Conservation (phyloP, 148 eudicot species). For the Hydrangea macrophylla region DNA sequence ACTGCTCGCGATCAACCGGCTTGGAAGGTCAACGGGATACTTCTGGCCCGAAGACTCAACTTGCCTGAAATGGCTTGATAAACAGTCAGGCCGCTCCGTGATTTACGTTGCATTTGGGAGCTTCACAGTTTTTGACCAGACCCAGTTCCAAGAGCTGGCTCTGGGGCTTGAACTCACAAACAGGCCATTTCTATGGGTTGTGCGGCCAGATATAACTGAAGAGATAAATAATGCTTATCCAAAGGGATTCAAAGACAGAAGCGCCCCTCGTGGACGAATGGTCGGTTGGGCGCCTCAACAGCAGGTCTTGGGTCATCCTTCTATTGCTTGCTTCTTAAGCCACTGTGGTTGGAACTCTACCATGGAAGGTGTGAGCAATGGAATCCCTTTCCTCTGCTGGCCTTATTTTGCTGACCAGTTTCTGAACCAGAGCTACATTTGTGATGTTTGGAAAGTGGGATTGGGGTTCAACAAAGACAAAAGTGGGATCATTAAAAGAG, state of each 20-base stretch:
- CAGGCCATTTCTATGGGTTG: slow-evolving; percentile 49
- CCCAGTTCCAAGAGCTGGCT: slow-evolving; percentile 44
- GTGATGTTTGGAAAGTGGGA: slow-evolving; percentile 44
- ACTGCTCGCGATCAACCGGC: slow-evolving; percentile 26
- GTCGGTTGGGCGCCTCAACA: slow-evolving; percentile 42
- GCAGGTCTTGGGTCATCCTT: background rate
- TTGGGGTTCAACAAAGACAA: slow-evolving; percentile 22
- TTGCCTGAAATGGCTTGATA: slow-evolving; percentile 32
- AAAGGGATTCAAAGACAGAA: slow-evolving; percentile 26
- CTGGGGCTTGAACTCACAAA: slow-evolving; percentile 38
- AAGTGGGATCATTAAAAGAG: slow-evolving; percentile 20
- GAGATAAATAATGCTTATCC: slow-evolving; percentile 18
- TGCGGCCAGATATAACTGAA: slow-evolving; percentile 27
- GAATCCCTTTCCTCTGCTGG: slow-evolving; percentile 9
- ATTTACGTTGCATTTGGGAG: slow-evolving; percentile 34
- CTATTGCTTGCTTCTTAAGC: background rate
- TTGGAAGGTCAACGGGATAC: slow-evolving; percentile 19
- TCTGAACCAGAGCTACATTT: slow-evolving; percentile 17
- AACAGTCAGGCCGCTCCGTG: slow-evolving; percentile 27
- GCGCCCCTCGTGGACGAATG: slow-evolving; percentile 24
- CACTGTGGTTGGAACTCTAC: slow-evolving; percentile 10
- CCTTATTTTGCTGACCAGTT: slow-evolving; percentile 13
- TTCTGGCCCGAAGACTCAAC: slow-evolving; percentile 30
- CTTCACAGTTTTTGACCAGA: slow-evolving; percentile 21
- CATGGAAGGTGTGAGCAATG: slow-evolving; percentile 9